phyloP scores from a whole-genome alignment of 129 eudicot genomes.

The Flaveria bidentis region DNA sequence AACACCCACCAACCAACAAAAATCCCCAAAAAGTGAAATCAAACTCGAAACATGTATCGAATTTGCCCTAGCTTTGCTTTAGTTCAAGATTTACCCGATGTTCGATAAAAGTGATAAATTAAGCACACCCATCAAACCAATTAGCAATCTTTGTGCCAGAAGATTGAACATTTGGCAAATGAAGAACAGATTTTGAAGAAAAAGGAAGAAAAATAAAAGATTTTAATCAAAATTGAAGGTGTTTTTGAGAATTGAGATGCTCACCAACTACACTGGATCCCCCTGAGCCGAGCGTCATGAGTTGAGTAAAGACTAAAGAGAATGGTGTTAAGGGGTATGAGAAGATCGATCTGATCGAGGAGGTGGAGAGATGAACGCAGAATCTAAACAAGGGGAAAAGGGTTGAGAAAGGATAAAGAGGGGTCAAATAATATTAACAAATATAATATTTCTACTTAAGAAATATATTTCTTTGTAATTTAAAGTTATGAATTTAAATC shows the following conservation, averaged over 20 bases:
- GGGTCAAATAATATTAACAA: background rate
- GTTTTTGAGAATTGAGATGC: slow-evolving; percentile 15
- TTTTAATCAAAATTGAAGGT: background rate
- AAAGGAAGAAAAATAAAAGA: background rate
- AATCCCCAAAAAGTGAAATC: slow-evolving; percentile 19
- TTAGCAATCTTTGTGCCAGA: background rate
- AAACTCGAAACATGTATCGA: background rate
- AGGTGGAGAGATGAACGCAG: slow-evolving; percentile 30
- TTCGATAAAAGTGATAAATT: background rate
- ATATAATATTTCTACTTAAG: background rate
- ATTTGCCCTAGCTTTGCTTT: slow-evolving; percentile 23
- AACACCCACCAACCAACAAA: background rate
- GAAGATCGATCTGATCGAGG: slow-evolving; percentile 46
- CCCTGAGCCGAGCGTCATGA: slow-evolving; percentile 85
- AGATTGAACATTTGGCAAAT: background rate
- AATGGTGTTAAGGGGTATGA: background rate
- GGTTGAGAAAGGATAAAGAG: slow-evolving; percentile 18
- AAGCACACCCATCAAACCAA: background rate
- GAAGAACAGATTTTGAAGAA: slow-evolving; percentile 9
- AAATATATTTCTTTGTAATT: too few relatives aligned
- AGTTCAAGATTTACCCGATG: slow-evolving; percentile 12
- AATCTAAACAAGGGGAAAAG: slow-evolving; percentile 26
- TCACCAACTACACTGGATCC: slow-evolving; percentile 88
- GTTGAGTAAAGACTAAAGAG: slow-evolving; percentile 15
- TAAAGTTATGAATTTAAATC: too few relatives aligned